phyloP scores from a whole-genome alignment of 2,329 filamentous ascomycete genomes.

The Pestalotiopsis sp. region DNA sequence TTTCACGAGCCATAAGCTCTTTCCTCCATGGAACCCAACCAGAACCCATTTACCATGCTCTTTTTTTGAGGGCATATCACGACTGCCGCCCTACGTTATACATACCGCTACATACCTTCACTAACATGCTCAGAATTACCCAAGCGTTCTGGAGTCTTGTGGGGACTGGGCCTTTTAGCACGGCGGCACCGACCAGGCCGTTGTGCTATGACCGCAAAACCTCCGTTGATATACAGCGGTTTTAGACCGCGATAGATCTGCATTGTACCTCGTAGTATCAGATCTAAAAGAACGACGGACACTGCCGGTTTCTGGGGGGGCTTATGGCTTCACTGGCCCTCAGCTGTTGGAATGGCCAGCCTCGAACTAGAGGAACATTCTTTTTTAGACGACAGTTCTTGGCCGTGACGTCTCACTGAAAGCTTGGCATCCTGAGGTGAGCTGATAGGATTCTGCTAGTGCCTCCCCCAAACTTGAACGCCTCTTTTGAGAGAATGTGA shows the following conservation, averaged over 20 bases:
- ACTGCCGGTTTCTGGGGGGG: background rate
- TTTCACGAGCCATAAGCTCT: background rate
- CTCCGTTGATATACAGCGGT: background rate
- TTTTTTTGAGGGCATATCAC: background rate
- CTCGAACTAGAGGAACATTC: background rate
- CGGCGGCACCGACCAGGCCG: background rate
- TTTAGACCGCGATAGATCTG: conserved; percentile 2
- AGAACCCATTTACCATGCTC: background rate
- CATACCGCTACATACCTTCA: background rate
- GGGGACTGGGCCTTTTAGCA: background rate
- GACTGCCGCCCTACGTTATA: background rate
- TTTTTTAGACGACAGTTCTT: background rate
- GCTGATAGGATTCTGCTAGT: background rate
- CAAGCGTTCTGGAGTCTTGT: background rate
- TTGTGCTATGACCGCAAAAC: conserved; percentile 9
- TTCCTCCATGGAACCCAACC: background rate
- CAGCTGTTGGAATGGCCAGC: background rate
- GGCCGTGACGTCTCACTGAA: background rate
- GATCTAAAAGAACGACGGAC: background rate
- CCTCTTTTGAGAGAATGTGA: background rate
- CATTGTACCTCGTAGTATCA: background rate
- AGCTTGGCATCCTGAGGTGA: background rate
- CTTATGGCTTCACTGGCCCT: background rate
- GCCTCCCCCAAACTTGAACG: background rate
- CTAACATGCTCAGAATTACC: background rate